A percentile compares a stretch with the other conserved stretches of the same genome.
Conservation (phyloP, 2,329 filamentous ascomycete species). For the Colletotrichum graminicola region DNA sequence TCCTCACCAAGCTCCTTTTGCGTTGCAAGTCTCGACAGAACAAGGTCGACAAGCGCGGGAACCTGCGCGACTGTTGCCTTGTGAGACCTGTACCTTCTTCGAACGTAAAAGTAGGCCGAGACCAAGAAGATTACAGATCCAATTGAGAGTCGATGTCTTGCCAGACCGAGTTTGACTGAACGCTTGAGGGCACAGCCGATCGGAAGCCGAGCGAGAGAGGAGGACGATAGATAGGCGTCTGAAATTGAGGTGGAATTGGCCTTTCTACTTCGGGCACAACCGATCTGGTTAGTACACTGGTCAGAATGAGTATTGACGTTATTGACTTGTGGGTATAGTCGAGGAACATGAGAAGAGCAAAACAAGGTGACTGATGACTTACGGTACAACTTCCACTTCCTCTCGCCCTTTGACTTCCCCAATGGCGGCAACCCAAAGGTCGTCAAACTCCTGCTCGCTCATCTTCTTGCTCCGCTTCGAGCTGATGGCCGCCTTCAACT, state of each 20-base stretch:
- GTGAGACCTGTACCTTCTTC: conserved; percentile 71
- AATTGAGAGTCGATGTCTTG: conserved; percentile 89
- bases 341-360: conserved; percentile 23
- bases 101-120: conserved; percentile 70
- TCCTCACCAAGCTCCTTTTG: conserved; percentile 86
- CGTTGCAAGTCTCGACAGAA: conserved; percentile 82
- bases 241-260: conserved; percentile 72
- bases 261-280: conserved; percentile 79
- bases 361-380: conserved; percentile 56
- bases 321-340: conserved; percentile 8
- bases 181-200: conserved; percentile 84
- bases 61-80: conserved; percentile 77
- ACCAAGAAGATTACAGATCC: conserved; percentile 69
- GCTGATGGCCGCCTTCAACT: conserved; percentile 81
- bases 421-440: conserved; percentile 82
- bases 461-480: conserved; percentile 85
- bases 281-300: conserved; percentile 86
- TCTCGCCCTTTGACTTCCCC: conserved; percentile 76
- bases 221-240: conserved; percentile 78
- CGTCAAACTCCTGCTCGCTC: conserved; percentile 90
- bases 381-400: conserved; percentile 70
- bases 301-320: conserved; percentile 60
- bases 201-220: conserved; percentile 91
- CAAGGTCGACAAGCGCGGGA: conserved; percentile 86
- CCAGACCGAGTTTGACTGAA: conserved; percentile 83